These are phyloP conservation scores for Penicillium sp. DNA, from an alignment of 2,329 filamentous ascomycete genomes.

Conservation along the genomic window DNA sequence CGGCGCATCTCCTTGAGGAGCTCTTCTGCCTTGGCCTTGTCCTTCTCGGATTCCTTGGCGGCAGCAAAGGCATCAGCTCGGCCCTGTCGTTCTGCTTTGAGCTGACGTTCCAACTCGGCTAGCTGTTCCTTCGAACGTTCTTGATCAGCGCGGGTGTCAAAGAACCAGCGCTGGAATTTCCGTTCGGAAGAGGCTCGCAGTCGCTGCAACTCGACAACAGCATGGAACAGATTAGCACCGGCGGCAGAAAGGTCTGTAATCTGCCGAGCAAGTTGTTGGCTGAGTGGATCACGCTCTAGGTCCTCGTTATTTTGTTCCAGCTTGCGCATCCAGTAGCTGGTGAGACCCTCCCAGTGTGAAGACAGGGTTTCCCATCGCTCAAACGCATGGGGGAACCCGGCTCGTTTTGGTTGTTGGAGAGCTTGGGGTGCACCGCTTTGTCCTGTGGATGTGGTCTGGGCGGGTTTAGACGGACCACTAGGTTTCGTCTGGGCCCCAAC, in stretches of 20 bases:
- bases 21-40: slow-evolving; percentile 68
- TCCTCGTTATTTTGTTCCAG: slow-evolving; percentile 88
- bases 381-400: slow-evolving; percentile 91
- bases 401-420: slow-evolving; percentile 46
- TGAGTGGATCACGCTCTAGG: slow-evolving; percentile 74
- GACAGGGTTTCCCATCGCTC: slow-evolving; percentile 96
- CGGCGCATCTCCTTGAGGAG: slow-evolving; percentile 85
- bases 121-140: slow-evolving; percentile 80
- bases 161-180: slow-evolving; percentile 98
- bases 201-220: slow-evolving; percentile 91
- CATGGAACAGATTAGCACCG: slow-evolving; percentile 94
- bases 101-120: slow-evolving; percentile 68
- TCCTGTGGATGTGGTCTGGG: slow-evolving; percentile 26
- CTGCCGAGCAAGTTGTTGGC: slow-evolving; percentile 83
- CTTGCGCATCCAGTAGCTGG: slow-evolving; percentile 93
- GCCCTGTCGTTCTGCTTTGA: slow-evolving; percentile 70
- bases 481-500: slow-evolving; percentile 19
- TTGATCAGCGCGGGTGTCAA: slow-evolving; percentile 83
- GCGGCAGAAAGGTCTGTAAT: slow-evolving; percentile 96
- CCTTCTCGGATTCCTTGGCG: slow-evolving; percentile 63
- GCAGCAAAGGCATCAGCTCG: slow-evolving; percentile 65
- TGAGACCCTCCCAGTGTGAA: slow-evolving; percentile 96
- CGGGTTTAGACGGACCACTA: slow-evolving; percentile 22
- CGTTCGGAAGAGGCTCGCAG: slow-evolving; percentile 91
- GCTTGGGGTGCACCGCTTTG: slow-evolving; percentile 29